phyloP scores from a whole-genome alignment of 306 rosid species.

The Quercus engelmannii region DNA sequence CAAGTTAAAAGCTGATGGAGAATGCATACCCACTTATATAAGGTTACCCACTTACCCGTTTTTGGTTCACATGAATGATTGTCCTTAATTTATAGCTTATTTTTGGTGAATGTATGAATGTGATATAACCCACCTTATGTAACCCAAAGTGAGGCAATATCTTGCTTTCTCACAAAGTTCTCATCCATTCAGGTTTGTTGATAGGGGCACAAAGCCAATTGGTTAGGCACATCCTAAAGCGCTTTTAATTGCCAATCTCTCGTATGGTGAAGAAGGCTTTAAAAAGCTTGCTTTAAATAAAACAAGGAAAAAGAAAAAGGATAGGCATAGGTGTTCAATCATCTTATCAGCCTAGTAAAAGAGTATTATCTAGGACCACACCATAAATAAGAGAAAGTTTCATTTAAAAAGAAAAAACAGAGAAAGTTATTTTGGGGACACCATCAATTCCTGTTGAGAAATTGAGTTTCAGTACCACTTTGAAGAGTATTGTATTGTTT shows the following conservation, averaged over 20 bases:
- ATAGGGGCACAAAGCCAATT: neutral
- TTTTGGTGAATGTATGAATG: neutral
- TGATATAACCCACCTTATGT: constrained; percentile 34
- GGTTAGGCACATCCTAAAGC: neutral
- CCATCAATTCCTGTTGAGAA: neutral
- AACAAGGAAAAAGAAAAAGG: neutral
- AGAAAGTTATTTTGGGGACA: neutral
- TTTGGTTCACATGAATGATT: neutral
- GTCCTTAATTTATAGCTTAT: neutral
- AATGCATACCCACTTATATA: neutral
- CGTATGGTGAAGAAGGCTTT: neutral
- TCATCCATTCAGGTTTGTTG: neutral
- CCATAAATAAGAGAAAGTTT: neutral
- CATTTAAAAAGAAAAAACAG: no score
- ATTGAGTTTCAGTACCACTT: neutral
- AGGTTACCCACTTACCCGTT: neutral
- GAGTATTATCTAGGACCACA: constrained; percentile 1
- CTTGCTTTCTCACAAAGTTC: neutral
- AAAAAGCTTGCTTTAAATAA: neutral
- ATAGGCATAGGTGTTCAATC: constrained; percentile 14
- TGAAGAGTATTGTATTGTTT: neutral
- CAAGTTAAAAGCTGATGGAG: constrained; percentile 8
- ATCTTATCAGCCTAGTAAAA: constrained; percentile 26
- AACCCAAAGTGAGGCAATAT: constrained; percentile 16
- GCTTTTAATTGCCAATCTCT: constrained; percentile 13